Evolutionary conservation across 768 basidiomycete species (phyloP).

Genomic region (Xanthoconium stramineum): DNA sequence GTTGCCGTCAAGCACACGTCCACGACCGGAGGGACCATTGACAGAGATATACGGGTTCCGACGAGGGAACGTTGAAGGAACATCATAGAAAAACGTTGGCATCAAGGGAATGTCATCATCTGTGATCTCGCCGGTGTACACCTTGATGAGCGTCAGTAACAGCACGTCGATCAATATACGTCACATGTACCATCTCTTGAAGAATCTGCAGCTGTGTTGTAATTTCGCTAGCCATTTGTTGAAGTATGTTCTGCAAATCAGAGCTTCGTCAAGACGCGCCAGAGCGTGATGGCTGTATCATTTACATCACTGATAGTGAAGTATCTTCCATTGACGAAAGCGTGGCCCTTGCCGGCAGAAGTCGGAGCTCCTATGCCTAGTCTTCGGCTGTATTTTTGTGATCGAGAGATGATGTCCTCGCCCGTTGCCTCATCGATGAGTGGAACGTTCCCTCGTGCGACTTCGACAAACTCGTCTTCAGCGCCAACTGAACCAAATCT

Average conservation of each 20-base stretch:
- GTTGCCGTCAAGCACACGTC: constrained; percentile 5
- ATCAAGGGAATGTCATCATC: constrained; percentile 52
- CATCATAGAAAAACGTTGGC: constrained; percentile 84
- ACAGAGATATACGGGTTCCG: constrained; percentile 79
- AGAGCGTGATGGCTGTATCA: constrained; percentile 1
- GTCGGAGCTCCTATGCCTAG: constrained; percentile 45
- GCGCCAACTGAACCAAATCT: constrained; percentile 38
- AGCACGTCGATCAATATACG: not conserved
- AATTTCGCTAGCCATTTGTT: constrained; percentile 42
- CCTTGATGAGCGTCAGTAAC: constrained; percentile 31
- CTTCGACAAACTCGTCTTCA: constrained; percentile 38
- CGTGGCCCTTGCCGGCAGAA: constrained; percentile 52
- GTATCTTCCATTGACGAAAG: constrained; percentile 89
- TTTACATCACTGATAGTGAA: constrained; percentile 65
- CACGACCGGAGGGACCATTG: constrained; percentile 33
- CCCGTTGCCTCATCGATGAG: constrained; percentile 26
- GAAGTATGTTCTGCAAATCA: constrained; percentile 20
- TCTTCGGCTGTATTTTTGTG: constrained; percentile 54
- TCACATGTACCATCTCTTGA: constrained; percentile 61
- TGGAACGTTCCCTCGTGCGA: constrained; percentile 31
- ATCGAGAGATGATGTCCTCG: constrained; percentile 40
- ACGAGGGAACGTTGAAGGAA: constrained; percentile 65
- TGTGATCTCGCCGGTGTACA: constrained; percentile 55
- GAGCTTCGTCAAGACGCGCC: not conserved
- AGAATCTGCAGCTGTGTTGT: constrained; percentile 60